Evolutionary conservation across 495 filamentous ascomycete species (phyloP).

Genomic region (Penicillium waksmanii): DNA sequence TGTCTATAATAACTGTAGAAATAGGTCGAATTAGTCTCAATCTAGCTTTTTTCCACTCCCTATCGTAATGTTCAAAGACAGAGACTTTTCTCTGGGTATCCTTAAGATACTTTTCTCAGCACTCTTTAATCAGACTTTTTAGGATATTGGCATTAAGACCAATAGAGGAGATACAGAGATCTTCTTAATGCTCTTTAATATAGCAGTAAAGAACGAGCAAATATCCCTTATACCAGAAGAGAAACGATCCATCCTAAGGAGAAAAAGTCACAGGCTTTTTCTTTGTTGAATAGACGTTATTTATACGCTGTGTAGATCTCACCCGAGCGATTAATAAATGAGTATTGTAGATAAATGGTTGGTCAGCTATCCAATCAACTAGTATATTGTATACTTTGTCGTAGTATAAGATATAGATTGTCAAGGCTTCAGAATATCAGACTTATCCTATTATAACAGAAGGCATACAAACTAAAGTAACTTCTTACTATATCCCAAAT

Average conservation of each 20-base stretch:
- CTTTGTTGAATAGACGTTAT: slow-evolving; percentile 13
- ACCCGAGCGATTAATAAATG: slow-evolving; percentile 27
- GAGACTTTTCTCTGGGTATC: slow-evolving; percentile 18
- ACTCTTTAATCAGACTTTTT: slow-evolving; percentile 26
- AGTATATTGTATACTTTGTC: slow-evolving; percentile 35
- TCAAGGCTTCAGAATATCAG: slow-evolving; percentile 31
- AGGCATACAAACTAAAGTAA: slow-evolving; percentile 35
- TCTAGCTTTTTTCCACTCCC: slow-evolving; percentile 21
- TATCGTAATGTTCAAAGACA: slow-evolving; percentile 19
- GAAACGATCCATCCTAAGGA: slow-evolving; percentile 33
- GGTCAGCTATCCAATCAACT: slow-evolving; percentile 25
- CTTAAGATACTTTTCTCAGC: slow-evolving; percentile 24
- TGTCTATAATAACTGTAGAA: slow-evolving; percentile 75
- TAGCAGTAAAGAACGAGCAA: slow-evolving; percentile 27
- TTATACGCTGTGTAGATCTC: slow-evolving; percentile 18
- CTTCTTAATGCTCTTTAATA: slow-evolving; percentile 25
- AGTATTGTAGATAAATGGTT: slow-evolving; percentile 28
- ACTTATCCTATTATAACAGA: slow-evolving; percentile 14
- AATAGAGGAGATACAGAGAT: slow-evolving; percentile 26
- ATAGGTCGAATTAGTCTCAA: slow-evolving; percentile 67
- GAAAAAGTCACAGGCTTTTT: slow-evolving; percentile 37
- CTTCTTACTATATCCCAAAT: slow-evolving; percentile 26
- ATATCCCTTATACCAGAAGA: slow-evolving; percentile 32
- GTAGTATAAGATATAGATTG: slow-evolving; percentile 32
- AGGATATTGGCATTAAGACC: slow-evolving; percentile 25